Base-by-base conservation (phyloP, 768 basidiomycete species). In the Phanerochaete sordida region DNA sequence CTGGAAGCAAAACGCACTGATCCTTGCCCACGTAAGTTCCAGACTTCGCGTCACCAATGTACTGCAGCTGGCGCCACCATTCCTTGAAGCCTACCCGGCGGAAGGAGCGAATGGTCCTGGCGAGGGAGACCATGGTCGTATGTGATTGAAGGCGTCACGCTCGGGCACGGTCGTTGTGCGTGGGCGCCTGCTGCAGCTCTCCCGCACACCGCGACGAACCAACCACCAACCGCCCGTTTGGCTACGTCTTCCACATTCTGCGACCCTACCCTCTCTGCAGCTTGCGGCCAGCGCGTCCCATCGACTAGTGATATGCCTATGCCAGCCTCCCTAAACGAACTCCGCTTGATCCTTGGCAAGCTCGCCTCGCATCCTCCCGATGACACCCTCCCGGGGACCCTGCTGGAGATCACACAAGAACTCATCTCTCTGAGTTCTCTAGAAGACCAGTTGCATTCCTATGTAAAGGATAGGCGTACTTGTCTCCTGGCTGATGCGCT, bases 11-110 rank as follows among this genome's bases (percentile, higher is more conserved):
- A 19, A 87, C 92, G 64, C 68, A 97, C 94, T 88, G 87, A 79
- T 96, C 93, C 49, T 77, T 79, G 51, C 93, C 93, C 39, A 91
- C 76, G 55, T 82, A 80, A 65, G 78, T 78, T 12, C 96, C 96
- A 12, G 83, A 85, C 75, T 98, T 98, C 58, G 92, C 93, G 67
- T 98, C 95, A 43, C 94, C 90, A 61, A 97, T 96, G 71, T 95
- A 94, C 69, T 94, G 89, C 83, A 94, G 77, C 69, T 93, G 88
- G 65, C 86, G 85, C 87, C 89, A 94, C 91, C 92, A 97, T 75
- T 93, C 88, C 65, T 82, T 81, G 48, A 93, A 70, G 19, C 94
- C 95, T 21, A 84, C 88, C 49, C 86, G 83, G 58, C 83, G 85
- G 46, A 93, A 80, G 67, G 80, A 89, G 64, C 91, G 86, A 66